These are phyloP conservation scores for Phytophthora multivora DNA, from an alignment of 352 stramenopile genomes.

Conservation along the genomic window DNA sequence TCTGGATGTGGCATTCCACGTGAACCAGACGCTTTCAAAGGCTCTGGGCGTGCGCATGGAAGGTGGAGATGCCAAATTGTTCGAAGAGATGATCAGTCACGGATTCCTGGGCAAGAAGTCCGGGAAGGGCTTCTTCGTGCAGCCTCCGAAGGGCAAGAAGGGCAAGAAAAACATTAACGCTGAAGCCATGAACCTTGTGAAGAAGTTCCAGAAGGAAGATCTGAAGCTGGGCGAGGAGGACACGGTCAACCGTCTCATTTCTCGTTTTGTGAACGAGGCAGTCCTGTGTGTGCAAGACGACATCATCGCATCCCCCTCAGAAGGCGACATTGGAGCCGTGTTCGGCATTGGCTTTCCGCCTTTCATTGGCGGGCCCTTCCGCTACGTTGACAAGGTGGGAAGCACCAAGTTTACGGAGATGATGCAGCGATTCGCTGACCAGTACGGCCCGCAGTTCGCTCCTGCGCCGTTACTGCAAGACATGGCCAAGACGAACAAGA, in stretches of 20 bases:
- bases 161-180: slow-evolving; percentile 89
- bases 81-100: slow-evolving; percentile 96
- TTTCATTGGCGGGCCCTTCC: slow-evolving; percentile 97
- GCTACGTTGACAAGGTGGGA: slow-evolving; percentile 95
- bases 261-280: slow-evolving; percentile 97
- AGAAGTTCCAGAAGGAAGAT: slow-evolving; percentile 81
- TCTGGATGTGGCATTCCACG: slow-evolving; percentile 96
- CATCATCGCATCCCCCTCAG: slow-evolving; percentile 96
- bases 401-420: slow-evolving; percentile 94
- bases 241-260: slow-evolving; percentile 94
- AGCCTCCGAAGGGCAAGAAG: slow-evolving; percentile 92
- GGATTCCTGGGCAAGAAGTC: slow-evolving; percentile 97
- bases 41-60: slow-evolving; percentile 96
- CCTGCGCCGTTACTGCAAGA: slow-evolving; percentile 96
- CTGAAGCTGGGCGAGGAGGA: slow-evolving; percentile 84
- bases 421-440: slow-evolving; percentile 96
- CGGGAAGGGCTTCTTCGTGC: slow-evolving; percentile 98
- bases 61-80: slow-evolving; percentile 90
- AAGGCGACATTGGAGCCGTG: slow-evolving; percentile 98
- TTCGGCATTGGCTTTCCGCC: slow-evolving; percentile 99
- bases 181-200: slow-evolving; percentile 81
- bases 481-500: slow-evolving; percentile 97
- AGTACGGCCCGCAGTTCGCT: slow-evolving; percentile 96
- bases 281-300: slow-evolving; percentile 97
- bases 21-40: slow-evolving; percentile 92